Evolutionary conservation across 2,329 filamentous ascomycete genomes (phyloP), one percentile per base, ranked within the genome.

Genomic region (Orbilia blumenaviensis): DNA sequence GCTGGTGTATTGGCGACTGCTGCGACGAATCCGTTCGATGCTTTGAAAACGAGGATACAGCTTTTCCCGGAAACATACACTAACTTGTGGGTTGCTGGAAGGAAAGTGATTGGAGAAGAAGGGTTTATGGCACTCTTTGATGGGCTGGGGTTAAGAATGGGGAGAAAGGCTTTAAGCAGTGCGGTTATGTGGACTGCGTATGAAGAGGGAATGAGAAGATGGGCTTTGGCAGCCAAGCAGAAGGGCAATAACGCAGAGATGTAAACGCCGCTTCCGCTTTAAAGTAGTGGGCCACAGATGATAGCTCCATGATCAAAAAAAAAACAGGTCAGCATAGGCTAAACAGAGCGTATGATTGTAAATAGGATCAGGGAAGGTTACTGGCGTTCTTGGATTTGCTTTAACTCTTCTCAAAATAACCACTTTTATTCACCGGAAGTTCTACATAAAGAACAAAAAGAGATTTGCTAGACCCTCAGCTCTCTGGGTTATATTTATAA

Each of bases 101-200:
- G 86, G 80, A 87, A 89, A 81, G 97, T 99, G 91, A 82, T 98
- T 2, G 83, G 84, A 0, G 91, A 96, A 80, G 94, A 97, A 78
- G 94, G 94, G 0, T 80, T 91, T 18, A 87, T 90, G 64, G 91
- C 91, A 76, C 86, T 99, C 71, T 94, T 95, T 83, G 91, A 95
- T 82, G 95, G 95, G 0, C 83, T 99, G 67, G 92, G 88, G 0
- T 85, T 99, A 79, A 88, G 95, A 68, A 96, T 98, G 86, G 91
- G 90, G 50, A 87, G 95, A 79, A 99, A 99, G 83, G 94, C 93
- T 3, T 84, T 97, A 48, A 97, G 94, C 83, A 94, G 91, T 62
- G 95, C 95, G n/a, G 86, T 98, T 79, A 94, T 94, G 6, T 99
- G 95, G 95, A 98, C 94, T 8, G 86, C 97, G 42, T 99, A 99